These are phyloP conservation scores for Auriscalpium microsporum DNA, from an alignment of 768 basidiomycete species.

Conservation along the genomic window DNA sequence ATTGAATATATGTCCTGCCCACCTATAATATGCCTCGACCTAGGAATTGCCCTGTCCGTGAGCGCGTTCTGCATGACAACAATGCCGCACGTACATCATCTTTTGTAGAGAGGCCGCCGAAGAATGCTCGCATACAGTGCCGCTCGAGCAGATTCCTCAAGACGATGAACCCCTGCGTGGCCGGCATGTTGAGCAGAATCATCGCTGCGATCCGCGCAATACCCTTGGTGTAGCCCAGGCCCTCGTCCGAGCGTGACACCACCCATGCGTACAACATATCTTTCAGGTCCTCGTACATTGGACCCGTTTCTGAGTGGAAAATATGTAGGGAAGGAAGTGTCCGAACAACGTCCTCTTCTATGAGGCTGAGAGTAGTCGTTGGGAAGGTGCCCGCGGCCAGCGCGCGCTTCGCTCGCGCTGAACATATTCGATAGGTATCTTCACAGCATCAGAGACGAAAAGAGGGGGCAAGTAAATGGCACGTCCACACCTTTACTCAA, in stretches of 20 bases:
- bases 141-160: slow-evolving; percentile 82
- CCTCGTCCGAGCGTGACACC: slow-evolving; percentile 76
- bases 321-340: slow-evolving; percentile 76
- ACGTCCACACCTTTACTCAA: slow-evolving; percentile 60
- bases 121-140: slow-evolving; percentile 81
- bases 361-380: slow-evolving; percentile 43
- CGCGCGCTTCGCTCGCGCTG: slow-evolving; percentile 67
- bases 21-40: slow-evolving; percentile 93
- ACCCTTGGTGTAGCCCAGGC: slow-evolving; percentile 64
- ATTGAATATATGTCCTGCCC: neutral
- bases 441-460: slow-evolving; percentile 4
- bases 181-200: slow-evolving; percentile 76
- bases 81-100: slow-evolving; percentile 60
- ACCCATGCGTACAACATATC: slow-evolving; percentile 86
- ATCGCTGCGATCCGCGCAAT: slow-evolving; percentile 75
- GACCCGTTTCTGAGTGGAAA: slow-evolving; percentile 68
- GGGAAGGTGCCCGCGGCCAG: slow-evolving; percentile 61
- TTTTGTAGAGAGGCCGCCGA: slow-evolving; percentile 56
- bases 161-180: slow-evolving; percentile 65
- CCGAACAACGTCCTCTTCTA: slow-evolving; percentile 67
- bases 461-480: neutral
- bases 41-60: slow-evolving; percentile 22
- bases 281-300: slow-evolving; percentile 73
- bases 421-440: slow-evolving; percentile 64
- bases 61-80: no score